Percentiles rank a stretch among this genome's conserved stretches.
Evolutionary conservation across 164 flowering plant genomes (phyloP).

Genomic region (Liriodendron chinense): DNA sequence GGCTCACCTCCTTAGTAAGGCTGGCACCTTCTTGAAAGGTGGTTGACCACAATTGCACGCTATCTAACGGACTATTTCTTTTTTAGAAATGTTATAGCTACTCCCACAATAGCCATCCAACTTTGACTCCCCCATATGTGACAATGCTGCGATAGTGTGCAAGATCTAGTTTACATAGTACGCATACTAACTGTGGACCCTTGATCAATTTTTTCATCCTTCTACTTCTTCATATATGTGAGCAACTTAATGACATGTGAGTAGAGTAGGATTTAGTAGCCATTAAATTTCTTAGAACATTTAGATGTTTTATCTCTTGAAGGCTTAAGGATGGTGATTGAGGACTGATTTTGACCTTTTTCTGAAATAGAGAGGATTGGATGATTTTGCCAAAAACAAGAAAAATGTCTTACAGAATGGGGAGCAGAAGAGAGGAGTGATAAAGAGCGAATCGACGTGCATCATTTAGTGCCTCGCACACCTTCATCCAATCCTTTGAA

Average conservation of each 20-base stretch:
- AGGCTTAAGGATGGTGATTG: too few relatives aligned
- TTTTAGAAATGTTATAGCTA: too few relatives aligned
- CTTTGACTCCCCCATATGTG: too few relatives aligned
- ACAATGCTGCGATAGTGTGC: too few relatives aligned
- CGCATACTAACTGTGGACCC: neutral
- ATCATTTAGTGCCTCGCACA: slow-evolving; percentile 75
- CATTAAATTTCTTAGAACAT: neutral
- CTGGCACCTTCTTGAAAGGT: too few relatives aligned
- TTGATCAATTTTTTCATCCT: neutral
- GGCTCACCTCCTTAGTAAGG: too few relatives aligned
- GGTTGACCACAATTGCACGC: too few relatives aligned
- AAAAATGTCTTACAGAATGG: slow-evolving; percentile 51
- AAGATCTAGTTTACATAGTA: too few relatives aligned
- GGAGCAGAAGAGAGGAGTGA: slow-evolving; percentile 56
- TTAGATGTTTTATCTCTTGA: too few relatives aligned
- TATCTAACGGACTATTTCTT: too few relatives aligned
- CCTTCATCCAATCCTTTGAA: slow-evolving; percentile 74
- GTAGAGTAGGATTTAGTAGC: neutral
- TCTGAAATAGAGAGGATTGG: neutral
- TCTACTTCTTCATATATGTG: neutral
- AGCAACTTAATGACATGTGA: neutral
- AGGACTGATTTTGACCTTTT: too few relatives aligned
- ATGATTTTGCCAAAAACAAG: neutral
- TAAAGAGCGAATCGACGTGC: slow-evolving; percentile 63
- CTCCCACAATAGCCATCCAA: too few relatives aligned